Base-by-base conservation (phyloP, 768 basidiomycete species). In the Agaricus subrufescens region DNA sequence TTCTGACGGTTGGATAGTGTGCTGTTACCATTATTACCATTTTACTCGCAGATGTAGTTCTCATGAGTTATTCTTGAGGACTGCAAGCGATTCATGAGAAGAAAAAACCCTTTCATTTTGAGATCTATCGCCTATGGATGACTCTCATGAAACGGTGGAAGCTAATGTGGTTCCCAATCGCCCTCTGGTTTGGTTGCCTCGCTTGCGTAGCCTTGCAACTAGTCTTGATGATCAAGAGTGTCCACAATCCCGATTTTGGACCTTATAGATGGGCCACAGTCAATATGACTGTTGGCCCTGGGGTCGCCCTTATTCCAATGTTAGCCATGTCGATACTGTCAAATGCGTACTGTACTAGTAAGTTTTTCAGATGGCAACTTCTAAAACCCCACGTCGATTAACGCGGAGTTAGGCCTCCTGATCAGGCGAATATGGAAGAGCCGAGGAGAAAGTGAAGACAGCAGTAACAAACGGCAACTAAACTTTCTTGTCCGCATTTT, bases 51-150 rank as follows among this genome's bases (percentile, higher is more conserved):
- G 19, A 19, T 19, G 19, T 19, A 19, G 19, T 19, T 19, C 19
- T 19, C 19, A 1, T 19, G 19, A 19, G 19, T 19, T 19, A 19
- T 19, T 19, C 19, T 19, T 19, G 19, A 19, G 19, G 19, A 19
- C 19, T 19, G 19, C 19, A 19, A 19, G 19, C 19, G 19, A 19
- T 0, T 19, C 19, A 19, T 19, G 19, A 19, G 19, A 19, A 19
- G 19, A 19, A 19, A 19, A 19, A 19, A 19, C 19, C 19, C 19
- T 19, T 19, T 19, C 19, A 0, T 19, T 42, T 42, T 8, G 9
- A 57, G 49, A 56, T 59, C 30, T 56, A 59, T 46, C 48, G 58
- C 23, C 50, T 54, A n/a, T 59, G 49, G 48, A 29, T 59, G 2
- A 45, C 44, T 12, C 50, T 50, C 37, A n/a, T 39, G 6, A 23